Base-by-base conservation (phyloP, 148 eudicot species). In the Rhododendron williamsianum region DNA sequence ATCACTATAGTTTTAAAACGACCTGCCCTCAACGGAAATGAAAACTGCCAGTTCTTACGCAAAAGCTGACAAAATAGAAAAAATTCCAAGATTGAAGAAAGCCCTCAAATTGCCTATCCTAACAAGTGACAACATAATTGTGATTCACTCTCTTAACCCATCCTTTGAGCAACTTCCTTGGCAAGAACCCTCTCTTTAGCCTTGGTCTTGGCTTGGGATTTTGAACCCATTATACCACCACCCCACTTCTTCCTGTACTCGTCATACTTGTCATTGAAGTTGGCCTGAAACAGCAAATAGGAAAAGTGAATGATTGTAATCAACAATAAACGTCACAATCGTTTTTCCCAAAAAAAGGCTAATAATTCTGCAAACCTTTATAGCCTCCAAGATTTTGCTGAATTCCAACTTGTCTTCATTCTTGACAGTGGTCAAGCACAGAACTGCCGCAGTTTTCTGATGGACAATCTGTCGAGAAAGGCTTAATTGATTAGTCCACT, bases 191-290 rank as follows among this genome's bases (percentile, higher is more conserved):
- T 92, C 83, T 96, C 98, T 74, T 93, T 94, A 0, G 98, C 98
- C 93, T 93, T 96, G 82, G 94, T 94, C 82, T 88, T 96, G 30
- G 98, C 98, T 89, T 96, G 98, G 16, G 98, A 96, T 74, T 96
- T 96, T 56, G 96, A 93, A 33, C 98, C 98, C 98, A 96, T 94
- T 71, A 96, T 89, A 19, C 98, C 98, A 6, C 98, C 98, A 52
- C 98, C 98, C 98, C 98, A 96, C 90, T 94, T 94, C 94, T 96
- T 96, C 87, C 98, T 89, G 87, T 90, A 89, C 81, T 96, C 98
- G 1, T 96, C 98, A 49, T 91, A 96, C 87, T 96, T 96, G 89
- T 96, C 98, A 45, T 96, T 96, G 93, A 94, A 96, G 82, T 96
- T 96, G 69, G 98, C 98, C 98, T 95, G 90, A 83, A 43, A 71